These are phyloP conservation scores for Abrus pulchellus DNA, from an alignment of 306 rosid species.

Conservation along the genomic window DNA sequence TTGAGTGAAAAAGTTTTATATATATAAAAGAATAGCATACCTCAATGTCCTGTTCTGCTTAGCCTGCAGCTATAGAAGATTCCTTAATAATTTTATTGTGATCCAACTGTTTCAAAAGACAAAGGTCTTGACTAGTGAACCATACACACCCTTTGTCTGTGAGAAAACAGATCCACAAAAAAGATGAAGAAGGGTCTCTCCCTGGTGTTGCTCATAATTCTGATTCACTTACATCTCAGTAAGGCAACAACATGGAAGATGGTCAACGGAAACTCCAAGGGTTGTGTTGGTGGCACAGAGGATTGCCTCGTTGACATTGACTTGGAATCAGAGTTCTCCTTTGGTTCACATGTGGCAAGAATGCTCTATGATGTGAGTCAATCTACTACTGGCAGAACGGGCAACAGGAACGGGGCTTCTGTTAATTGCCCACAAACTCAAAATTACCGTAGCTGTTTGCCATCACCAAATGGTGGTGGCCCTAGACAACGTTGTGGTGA, in stretches of 20 bases:
- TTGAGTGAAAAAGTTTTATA: no score
- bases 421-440: background rate
- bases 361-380: conserved; percentile 42
- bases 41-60: background rate
- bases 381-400: conserved; percentile 2
- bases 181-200: conserved; percentile 45
- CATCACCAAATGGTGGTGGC: conserved; percentile 4
- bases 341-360: conserved; percentile 43
- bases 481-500: conserved; percentile 20
- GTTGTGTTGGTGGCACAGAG: conserved; percentile 3
- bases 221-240: conserved; percentile 38
- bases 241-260: conserved; percentile 16
- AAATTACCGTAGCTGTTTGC: conserved; percentile 47
- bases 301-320: conserved; percentile 48
- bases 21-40: no score
- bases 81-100: conserved; percentile 22
- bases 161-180: background rate
- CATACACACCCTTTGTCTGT: background rate
- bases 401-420: conserved; percentile 25
- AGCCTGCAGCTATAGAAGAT: conserved; percentile 1
- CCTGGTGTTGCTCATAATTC: conserved; percentile 10
- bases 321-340: conserved; percentile 41
- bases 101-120: background rate
- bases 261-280: conserved; percentile 4
- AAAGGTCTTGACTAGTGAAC: background rate